Percentiles rank a stretch among this genome's conserved stretches.
phyloP scores from a whole-genome alignment of 352 stramenopile genomes.

The Pythium pectinolyticum region DNA sequence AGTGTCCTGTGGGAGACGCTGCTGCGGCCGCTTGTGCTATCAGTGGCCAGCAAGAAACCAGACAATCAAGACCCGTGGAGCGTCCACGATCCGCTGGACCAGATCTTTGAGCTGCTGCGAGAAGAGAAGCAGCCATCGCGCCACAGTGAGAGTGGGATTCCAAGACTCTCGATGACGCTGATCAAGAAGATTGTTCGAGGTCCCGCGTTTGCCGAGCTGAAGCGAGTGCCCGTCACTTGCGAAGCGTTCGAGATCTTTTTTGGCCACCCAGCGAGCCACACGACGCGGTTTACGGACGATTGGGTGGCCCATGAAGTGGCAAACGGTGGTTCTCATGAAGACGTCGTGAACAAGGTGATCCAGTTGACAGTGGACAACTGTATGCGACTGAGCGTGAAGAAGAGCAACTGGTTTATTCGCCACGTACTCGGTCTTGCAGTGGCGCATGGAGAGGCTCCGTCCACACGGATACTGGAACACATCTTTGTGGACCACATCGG shows the following conservation, averaged over 20 bases:
- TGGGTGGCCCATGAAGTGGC: slow-evolving; percentile 26
- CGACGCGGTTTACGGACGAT: slow-evolving; percentile 39
- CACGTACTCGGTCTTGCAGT: slow-evolving; percentile 66
- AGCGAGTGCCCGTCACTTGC: slow-evolving; percentile 8
- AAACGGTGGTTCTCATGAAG: slow-evolving; percentile 1
- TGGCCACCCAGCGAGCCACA: slow-evolving; percentile 41
- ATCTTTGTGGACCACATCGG: slow-evolving; percentile 47
- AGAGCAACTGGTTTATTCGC: slow-evolving; percentile 73
- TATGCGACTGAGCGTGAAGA: slow-evolving; percentile 52
- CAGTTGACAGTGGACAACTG: slow-evolving; percentile 14
- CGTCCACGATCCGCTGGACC: slow-evolving; percentile 19
- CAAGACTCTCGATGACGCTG: slow-evolving; percentile 27
- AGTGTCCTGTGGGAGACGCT: slow-evolving; percentile 47
- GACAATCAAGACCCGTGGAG: slow-evolving; percentile 5
- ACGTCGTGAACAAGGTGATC: slow-evolving; percentile 12
- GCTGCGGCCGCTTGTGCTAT: slow-evolving; percentile 28
- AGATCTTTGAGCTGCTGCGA: slow-evolving; percentile 28
- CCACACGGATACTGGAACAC: not conserved
- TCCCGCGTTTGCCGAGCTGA: not conserved
- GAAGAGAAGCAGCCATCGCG: slow-evolving; percentile 21
- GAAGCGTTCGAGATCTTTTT: slow-evolving; percentile 62
- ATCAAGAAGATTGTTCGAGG: slow-evolving; percentile 23
- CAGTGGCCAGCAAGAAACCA: slow-evolving; percentile 2
- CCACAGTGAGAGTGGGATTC: slow-evolving; percentile 8
- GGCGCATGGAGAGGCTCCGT: slow-evolving; percentile 12